These are phyloP conservation scores for Hagleromyces aurorensis DNA, from an alignment of 805 yeast species.

Conservation along the genomic window DNA sequence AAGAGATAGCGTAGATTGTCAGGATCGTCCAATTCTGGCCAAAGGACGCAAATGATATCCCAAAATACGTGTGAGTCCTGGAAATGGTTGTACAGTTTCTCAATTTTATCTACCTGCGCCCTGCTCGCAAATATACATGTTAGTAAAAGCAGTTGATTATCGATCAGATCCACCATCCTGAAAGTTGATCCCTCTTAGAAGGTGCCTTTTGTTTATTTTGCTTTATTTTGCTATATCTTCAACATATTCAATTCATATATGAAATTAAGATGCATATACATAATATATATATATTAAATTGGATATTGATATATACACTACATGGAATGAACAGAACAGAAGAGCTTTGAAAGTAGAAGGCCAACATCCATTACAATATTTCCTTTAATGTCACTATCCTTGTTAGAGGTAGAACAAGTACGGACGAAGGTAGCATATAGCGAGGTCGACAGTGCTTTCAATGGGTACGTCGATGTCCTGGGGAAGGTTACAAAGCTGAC, in stretches of 20 bases:
- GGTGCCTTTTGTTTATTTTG: no score
- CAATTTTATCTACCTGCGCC: slow-evolving; percentile 13
- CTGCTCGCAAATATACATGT: slow-evolving; percentile 21
- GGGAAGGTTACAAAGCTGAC: slow-evolving; percentile 15
- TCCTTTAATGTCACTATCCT: slow-evolving; percentile 7
- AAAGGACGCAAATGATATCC: slow-evolving; percentile 20
- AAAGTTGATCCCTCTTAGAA: no score
- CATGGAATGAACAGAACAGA: background rate
- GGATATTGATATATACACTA: background rate
- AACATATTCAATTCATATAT: no score
- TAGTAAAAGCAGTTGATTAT: slow-evolving; percentile 20
- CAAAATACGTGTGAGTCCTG: slow-evolving; percentile 12
- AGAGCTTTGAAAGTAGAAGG: background rate
- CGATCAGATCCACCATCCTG: no score
- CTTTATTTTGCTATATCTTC: no score
- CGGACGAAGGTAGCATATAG: slow-evolving; percentile 20
- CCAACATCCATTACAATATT: no score
- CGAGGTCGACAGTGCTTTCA: slow-evolving; percentile 21
- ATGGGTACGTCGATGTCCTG: slow-evolving; percentile 20
- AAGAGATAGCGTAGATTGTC: slow-evolving; percentile 11
- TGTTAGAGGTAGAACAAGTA: slow-evolving; percentile 14
- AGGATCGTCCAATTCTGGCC: slow-evolving; percentile 30
- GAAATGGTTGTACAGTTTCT: slow-evolving; percentile 5
- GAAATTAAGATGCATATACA: no score
- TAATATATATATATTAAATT: no score